These are phyloP conservation scores for Cyberlindnera mississippiensis DNA, from an alignment of 805 yeast species.

Conservation along the genomic window DNA sequence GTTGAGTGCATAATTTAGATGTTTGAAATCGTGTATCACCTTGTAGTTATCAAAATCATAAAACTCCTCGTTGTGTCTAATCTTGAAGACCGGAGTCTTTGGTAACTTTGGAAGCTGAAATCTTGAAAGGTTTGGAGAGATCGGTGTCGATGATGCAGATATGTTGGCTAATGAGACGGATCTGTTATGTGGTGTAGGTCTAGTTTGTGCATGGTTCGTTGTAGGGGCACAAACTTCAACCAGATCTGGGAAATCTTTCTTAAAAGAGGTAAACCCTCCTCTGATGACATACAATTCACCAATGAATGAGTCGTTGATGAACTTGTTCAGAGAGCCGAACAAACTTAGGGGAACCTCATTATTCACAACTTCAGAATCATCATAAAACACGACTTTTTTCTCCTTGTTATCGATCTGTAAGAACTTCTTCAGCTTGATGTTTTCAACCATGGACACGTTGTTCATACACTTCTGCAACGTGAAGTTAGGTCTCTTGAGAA, in stretches of 20 bases:
- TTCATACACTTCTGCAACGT: slow-evolving; percentile 58
- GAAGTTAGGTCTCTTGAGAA: slow-evolving; percentile 71
- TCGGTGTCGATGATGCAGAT: slow-evolving; percentile 10
- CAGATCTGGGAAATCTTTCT: slow-evolving; percentile 24
- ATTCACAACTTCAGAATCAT: slow-evolving; percentile 17
- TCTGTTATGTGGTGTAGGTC: slow-evolving; percentile 19
- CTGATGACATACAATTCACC: slow-evolving; percentile 41
- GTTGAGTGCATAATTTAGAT: slow-evolving; percentile 9
- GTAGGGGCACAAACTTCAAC: slow-evolving; percentile 17
- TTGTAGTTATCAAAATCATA: slow-evolving; percentile 21
- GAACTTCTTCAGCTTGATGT: slow-evolving; percentile 36
- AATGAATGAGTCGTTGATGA: slow-evolving; percentile 37
- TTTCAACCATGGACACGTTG: slow-evolving; percentile 54
- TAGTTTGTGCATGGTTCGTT: slow-evolving; percentile 4
- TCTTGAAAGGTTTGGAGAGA: slow-evolving; percentile 36
- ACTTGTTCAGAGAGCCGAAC: slow-evolving; percentile 45
- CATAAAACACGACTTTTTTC: slow-evolving; percentile 22
- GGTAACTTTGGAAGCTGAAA: slow-evolving; percentile 48
- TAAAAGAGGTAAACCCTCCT: slow-evolving; percentile 39
- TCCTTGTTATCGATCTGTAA: slow-evolving; percentile 18
- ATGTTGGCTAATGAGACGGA: slow-evolving; percentile 21
- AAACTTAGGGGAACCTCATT: slow-evolving; percentile 35
- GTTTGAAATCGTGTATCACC: slow-evolving; percentile 22
- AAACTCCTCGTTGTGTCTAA: slow-evolving; percentile 52
- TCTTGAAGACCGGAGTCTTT: slow-evolving; percentile 41